A percentile compares a stretch with the other conserved stretches of the same genome.
Evolutionary conservation across 148 eudicot genomes (phyloP).

Genomic region (Spergularia bocconei): DNA sequence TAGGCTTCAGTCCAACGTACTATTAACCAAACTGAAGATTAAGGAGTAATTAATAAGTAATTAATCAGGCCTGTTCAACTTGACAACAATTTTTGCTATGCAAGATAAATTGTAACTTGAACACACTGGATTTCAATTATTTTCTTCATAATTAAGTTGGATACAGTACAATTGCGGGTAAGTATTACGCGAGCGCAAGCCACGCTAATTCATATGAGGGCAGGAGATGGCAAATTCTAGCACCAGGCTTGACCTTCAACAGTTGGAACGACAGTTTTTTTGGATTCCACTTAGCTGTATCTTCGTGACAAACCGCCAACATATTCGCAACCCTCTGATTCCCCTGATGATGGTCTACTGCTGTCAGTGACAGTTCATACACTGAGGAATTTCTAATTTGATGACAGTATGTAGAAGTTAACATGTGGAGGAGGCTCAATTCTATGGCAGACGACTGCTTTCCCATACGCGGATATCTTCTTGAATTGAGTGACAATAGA

Average conservation of each 20-base stretch:
- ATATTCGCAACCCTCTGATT: background rate
- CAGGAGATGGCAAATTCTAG: background rate
- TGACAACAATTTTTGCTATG: too few relatives aligned
- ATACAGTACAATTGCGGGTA: too few relatives aligned
- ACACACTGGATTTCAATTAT: too few relatives aligned
- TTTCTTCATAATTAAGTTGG: too few relatives aligned
- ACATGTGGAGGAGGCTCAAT: background rate
- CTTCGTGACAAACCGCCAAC: conserved; percentile 2
- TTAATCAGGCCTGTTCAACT: too few relatives aligned
- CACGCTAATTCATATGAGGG: background rate
- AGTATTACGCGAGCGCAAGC: background rate
- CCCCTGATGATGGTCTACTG: background rate
- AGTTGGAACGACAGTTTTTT: background rate
- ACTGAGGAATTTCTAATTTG: background rate
- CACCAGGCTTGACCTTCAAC: conserved; percentile 3
- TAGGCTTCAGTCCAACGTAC: too few relatives aligned
- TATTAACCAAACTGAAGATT: too few relatives aligned
- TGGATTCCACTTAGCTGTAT: background rate
- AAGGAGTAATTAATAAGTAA: too few relatives aligned
- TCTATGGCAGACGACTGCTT: conserved; percentile 6
- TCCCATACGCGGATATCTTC: background rate
- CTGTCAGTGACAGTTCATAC: background rate
- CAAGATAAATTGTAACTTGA: too few relatives aligned
- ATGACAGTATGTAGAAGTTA: conserved; percentile 8
- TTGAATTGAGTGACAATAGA: background rate